Conservation (phyloP, 2,329 filamentous ascomycete species). For the Cercospora sojina region DNA sequence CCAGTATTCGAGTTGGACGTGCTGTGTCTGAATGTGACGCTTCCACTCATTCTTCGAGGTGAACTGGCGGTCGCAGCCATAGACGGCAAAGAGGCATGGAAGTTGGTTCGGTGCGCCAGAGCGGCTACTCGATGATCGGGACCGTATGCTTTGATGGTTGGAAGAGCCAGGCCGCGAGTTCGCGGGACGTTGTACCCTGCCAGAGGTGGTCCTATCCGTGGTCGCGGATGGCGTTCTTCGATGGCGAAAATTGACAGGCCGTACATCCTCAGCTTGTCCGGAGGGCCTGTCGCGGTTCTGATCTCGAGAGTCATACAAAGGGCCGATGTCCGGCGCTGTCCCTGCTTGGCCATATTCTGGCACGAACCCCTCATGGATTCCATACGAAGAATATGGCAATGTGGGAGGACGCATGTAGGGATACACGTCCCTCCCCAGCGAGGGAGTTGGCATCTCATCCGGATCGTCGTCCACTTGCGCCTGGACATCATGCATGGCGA, state of each 20-base stretch:
- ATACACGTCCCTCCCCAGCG: no score
- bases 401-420: no score
- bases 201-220: neutral
- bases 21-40: conserved; percentile 77
- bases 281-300: no score
- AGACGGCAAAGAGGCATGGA: conserved; percentile 73
- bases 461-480: conserved; percentile 27
- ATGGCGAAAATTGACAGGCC: conserved; percentile 12
- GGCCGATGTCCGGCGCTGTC: no score
- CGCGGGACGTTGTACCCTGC: conserved; percentile 21
- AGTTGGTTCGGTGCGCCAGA: conserved; percentile 50
- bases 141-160: conserved; percentile 82
- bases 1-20: conserved; percentile 73
- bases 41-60: conserved; percentile 94
- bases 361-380: no score
- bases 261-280: neutral
- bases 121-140: conserved; percentile 32
- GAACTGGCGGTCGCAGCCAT: conserved; percentile 72
- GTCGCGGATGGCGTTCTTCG: conserved; percentile 20
- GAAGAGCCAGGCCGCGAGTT: conserved; percentile 45
- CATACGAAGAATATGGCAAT: no score
- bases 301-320: no score
- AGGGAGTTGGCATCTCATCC: conserved; percentile 9
- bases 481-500: conserved; percentile 31
- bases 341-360: no score